A percentile compares a stretch with the other conserved stretches of the same genome.
These are phyloP conservation scores for Bruguiera hainesii DNA, from an alignment of 441 rosid species.

Conservation along the genomic window DNA sequence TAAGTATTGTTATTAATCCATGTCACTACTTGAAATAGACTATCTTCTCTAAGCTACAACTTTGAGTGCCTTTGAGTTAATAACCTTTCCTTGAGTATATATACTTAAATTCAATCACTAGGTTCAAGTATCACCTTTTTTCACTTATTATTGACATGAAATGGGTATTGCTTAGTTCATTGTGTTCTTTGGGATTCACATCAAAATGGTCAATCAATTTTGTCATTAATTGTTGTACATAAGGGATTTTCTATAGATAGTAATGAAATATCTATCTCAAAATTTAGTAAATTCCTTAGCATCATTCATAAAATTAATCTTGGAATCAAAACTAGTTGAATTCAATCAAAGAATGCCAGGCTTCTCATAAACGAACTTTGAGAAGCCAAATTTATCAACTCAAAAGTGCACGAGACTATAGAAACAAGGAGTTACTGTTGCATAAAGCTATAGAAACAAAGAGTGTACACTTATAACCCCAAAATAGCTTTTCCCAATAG, in stretches of 20 bases:
- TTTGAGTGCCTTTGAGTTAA: too few species aligned
- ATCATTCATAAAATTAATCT: neutral
- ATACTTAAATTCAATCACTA: too few species aligned
- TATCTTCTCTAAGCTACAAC: too few species aligned
- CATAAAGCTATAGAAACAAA: neutral
- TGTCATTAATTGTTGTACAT: neutral
- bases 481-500: slow-evolving; percentile 28
- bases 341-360: neutral
- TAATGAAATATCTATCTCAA: slow-evolving; percentile 9
- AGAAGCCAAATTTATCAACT: slow-evolving; percentile 11
- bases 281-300: neutral
- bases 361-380: slow-evolving; percentile 11
- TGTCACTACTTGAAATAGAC: too few species aligned
- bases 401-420: neutral
- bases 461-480: slow-evolving; percentile 27
- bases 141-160: too few species aligned
- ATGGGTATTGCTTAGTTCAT: too few species aligned
- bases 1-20: too few species aligned
- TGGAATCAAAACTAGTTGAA: neutral
- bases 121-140: too few species aligned
- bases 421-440: slow-evolving; percentile 13
- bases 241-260: slow-evolving; percentile 6
- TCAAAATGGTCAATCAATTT: neutral
- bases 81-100: too few species aligned
- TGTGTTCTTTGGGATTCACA: too few species aligned